These are phyloP conservation scores for Barnettozyma hawaiiensis DNA, from an alignment of 1,139 yeast genomes.

Conservation along the genomic window DNA sequence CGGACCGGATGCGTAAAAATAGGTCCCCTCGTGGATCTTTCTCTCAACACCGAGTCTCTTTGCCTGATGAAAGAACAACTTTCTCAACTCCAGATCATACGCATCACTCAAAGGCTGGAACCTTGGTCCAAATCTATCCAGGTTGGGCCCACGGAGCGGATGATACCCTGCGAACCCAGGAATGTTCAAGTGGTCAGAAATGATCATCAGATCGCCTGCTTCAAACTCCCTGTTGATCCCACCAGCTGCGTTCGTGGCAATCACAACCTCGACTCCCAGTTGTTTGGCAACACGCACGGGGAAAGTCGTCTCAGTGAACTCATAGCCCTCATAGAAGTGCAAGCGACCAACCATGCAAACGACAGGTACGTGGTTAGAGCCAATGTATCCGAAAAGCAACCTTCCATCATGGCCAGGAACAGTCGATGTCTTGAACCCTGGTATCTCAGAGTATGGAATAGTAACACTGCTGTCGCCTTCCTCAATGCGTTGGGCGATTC, in stretches of 20 bases:
- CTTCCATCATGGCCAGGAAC: conserved; percentile 89
- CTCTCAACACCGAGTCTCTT: conserved; percentile 49
- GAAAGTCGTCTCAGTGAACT: conserved; percentile 73
- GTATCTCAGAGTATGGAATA: conserved; percentile 63
- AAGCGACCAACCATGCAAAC: conserved; percentile 91
- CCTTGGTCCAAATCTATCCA: conserved; percentile 75
- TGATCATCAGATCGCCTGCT: conserved; percentile 89
- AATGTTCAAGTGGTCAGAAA: conserved; percentile 81
- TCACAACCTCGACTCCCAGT: conserved; percentile 53
- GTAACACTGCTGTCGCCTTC: conserved; percentile 25
- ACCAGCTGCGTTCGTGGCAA: conserved; percentile 95
- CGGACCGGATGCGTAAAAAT: conserved; percentile 86
- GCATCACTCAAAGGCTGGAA: conserved; percentile 89
- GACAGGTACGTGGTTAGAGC: conserved; percentile 65
- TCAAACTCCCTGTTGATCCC: conserved; percentile 61
- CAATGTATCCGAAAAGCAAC: conserved; percentile 73
- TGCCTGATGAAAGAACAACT: conserved; percentile 49
- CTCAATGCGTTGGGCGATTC: conserved; percentile 52
- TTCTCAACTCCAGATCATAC: conserved; percentile 69
- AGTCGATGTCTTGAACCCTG: conserved; percentile 77
- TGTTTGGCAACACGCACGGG: conserved; percentile 73
- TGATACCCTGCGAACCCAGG: conserved; percentile 90
- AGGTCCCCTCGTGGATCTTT: conserved; percentile 77
- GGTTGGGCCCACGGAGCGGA: conserved; percentile 84
- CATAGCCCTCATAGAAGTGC: conserved; percentile 89